A percentile compares a stretch with the other conserved stretches of the same genome.
phyloP scores from a whole-genome alignment of 1,284 basidiomycete genomes.

The Rhodotorula sp. region DNA sequence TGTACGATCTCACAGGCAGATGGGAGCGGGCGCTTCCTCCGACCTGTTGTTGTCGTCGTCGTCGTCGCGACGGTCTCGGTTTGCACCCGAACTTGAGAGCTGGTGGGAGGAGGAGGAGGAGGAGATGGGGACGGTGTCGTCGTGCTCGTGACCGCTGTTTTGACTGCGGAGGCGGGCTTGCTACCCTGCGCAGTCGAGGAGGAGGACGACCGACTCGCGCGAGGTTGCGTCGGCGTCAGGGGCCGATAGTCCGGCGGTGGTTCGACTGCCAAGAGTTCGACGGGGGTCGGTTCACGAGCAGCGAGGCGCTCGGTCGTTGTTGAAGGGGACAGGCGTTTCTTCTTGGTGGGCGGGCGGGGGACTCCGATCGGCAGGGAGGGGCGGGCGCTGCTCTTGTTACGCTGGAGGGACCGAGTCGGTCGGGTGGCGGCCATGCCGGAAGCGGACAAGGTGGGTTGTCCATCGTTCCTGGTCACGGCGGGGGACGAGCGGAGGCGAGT shows the following conservation, averaged over 20 bases:
- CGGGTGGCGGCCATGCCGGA: not conserved
- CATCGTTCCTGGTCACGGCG: not conserved
- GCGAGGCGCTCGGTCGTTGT: too few species aligned
- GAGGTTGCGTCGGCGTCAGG: conserved; percentile 3
- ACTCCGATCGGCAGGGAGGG: conserved; percentile 1
- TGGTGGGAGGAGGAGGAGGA: not conserved
- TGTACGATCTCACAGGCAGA: too few species aligned
- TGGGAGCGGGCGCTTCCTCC: not conserved
- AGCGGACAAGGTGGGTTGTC: not conserved
- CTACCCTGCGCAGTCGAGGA: too few species aligned
- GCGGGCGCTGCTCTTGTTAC: not conserved
- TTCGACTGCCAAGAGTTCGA: too few species aligned
- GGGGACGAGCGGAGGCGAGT: not conserved
- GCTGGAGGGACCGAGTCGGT: not conserved
- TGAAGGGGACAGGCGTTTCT: not conserved
- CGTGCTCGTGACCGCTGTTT: not conserved
- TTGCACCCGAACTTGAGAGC: not conserved
- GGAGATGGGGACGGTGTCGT: conserved; percentile 7
- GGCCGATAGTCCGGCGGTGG: too few species aligned
- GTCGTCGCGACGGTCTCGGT: not conserved
- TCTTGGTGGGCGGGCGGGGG: conserved; percentile 17
- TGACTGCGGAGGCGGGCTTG: not conserved
- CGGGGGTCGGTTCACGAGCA: not conserved
- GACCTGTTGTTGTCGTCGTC: not conserved
- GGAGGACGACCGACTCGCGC: not conserved